Evolutionary conservation across 23 red algal species (phyloP).

Genomic region (Gracilaria caudata): DNA sequence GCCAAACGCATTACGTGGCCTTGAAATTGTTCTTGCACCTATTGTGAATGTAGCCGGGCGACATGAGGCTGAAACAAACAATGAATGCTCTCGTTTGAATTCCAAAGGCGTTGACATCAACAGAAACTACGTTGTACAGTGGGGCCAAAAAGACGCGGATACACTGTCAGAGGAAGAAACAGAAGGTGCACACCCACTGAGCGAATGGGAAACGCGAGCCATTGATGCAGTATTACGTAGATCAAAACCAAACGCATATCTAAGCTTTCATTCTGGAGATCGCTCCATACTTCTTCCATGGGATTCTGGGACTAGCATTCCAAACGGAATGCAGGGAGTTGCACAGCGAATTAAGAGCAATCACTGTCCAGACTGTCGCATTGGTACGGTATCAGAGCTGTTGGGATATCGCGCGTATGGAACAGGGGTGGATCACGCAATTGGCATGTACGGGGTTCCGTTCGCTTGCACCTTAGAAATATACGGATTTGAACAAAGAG

Average conservation of each 20-base stretch:
- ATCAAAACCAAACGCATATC: constrained; percentile 45
- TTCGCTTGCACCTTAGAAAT: constrained; percentile 71
- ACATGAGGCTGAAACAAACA: constrained; percentile 34
- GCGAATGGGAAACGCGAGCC: constrained; percentile 64
- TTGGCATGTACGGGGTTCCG: constrained; percentile 28
- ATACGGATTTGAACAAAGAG: constrained; percentile 58
- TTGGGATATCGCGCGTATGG: constrained; percentile 80
- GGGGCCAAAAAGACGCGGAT: constrained; percentile 40
- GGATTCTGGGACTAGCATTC: constrained; percentile 43
- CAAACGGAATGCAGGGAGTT: background rate
- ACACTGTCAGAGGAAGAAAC: constrained; percentile 52
- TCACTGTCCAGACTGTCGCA: constrained; percentile 54
- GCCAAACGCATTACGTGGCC: background rate
- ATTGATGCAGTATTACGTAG: constrained; percentile 37
- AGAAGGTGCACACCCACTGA: constrained; percentile 47
- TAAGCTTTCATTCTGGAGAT: constrained; percentile 76
- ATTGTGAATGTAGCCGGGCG: constrained; percentile 31
- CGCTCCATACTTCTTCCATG: constrained; percentile 56
- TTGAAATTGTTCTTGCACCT: constrained; percentile 59
- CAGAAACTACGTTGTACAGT: constrained; percentile 62
- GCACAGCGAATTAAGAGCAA: constrained; percentile 7
- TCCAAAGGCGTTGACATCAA: constrained; percentile 71
- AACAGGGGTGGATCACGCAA: constrained; percentile 58
- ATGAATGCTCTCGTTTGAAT: constrained; percentile 56
- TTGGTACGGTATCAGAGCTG: constrained; percentile 40